These are phyloP conservation scores for Reticulascus tulasneorum DNA, from an alignment of 2,329 filamentous ascomycete species.

Conservation along the genomic window DNA sequence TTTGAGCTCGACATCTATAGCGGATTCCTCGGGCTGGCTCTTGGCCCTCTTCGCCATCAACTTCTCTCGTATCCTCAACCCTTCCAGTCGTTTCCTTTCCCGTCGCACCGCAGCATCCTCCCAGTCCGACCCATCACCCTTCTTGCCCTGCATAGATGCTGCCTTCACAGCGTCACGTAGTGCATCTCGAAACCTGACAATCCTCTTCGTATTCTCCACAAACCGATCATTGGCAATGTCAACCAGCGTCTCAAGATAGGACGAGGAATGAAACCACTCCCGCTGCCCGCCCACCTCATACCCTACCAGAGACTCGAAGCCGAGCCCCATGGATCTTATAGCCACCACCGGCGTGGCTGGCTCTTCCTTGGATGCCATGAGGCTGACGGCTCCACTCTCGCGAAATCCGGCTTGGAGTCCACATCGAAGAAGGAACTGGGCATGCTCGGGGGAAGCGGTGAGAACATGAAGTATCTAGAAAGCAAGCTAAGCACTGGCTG, in stretches of 20 bases:
- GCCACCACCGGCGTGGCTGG: slow-evolving; percentile 68
- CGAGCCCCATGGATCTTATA: slow-evolving; percentile 77
- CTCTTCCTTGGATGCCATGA: slow-evolving; percentile 37
- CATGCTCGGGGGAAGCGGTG: slow-evolving; percentile 68
- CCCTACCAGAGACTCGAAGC: slow-evolving; percentile 78
- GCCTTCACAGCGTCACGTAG: slow-evolving; percentile 34
- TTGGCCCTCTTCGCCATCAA: slow-evolving; percentile 19
- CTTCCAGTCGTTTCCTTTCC: slow-evolving; percentile 55
- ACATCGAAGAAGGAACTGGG: slow-evolving; percentile 70
- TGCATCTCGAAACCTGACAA: slow-evolving; percentile 57
- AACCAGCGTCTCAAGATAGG: slow-evolving; percentile 65
- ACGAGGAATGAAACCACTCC: slow-evolving; percentile 54
- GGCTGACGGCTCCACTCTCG: slow-evolving; percentile 78
- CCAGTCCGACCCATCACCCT: slow-evolving; percentile 42
- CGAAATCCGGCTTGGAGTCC: slow-evolving; percentile 81
- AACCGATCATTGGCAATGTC: slow-evolving; percentile 73
- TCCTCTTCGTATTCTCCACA: slow-evolving; percentile 62
- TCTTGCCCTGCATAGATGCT: slow-evolving; percentile 21
- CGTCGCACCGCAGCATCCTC: slow-evolving; percentile 49
- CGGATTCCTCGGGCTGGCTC: neutral
- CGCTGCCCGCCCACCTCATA: slow-evolving; percentile 34
- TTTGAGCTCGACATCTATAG: neutral
- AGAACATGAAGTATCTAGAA: slow-evolving; percentile 90
- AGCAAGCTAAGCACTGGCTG: too few relatives aligned
- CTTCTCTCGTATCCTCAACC: slow-evolving; percentile 48